Evolutionary conservation across 805 yeast genomes (phyloP).

Genomic region (Metschnikowia santaceciliae): DNA sequence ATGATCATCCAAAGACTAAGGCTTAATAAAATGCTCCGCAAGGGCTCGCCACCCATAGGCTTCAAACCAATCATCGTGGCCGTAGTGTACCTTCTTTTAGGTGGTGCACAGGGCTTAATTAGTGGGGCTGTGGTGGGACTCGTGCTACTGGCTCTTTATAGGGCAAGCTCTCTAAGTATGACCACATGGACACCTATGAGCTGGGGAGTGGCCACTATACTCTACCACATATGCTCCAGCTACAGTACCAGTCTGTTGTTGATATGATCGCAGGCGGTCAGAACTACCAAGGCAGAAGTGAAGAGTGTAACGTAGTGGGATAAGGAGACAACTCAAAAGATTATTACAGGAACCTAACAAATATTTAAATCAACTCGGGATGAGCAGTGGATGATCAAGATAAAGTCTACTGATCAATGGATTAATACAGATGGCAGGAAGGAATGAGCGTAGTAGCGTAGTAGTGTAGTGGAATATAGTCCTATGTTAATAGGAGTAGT

Average conservation of each 20-base stretch:
- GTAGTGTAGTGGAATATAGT: no score
- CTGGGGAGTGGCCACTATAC: conserved; percentile 66
- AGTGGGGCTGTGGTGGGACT: conserved; percentile 78
- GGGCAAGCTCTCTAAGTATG: conserved; percentile 79
- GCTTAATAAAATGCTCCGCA: conserved; percentile 1
- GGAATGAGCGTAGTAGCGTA: no score
- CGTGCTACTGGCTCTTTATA: conserved; percentile 68
- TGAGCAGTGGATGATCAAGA: no score
- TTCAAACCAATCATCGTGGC: conserved; percentile 40
- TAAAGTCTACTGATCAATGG: no score
- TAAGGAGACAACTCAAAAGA: no score
- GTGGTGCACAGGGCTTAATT: conserved; percentile 60
- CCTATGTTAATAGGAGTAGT: no score
- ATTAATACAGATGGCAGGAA: no score
- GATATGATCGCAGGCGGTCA: conserved; percentile 7
- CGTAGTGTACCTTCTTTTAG: conserved; percentile 46
- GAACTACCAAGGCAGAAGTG: background rate
- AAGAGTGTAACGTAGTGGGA: no score
- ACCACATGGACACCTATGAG: conserved; percentile 93
- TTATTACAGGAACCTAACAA: no score
- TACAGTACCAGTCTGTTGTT: conserved; percentile 48
- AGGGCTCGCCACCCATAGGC: conserved; percentile 1
- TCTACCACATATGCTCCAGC: conserved; percentile 63
- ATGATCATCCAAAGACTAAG: conserved; percentile 22
- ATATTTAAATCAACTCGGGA: background rate